Conservation (phyloP, 129 eudicot genomes). For the Lonicera japonica region DNA sequence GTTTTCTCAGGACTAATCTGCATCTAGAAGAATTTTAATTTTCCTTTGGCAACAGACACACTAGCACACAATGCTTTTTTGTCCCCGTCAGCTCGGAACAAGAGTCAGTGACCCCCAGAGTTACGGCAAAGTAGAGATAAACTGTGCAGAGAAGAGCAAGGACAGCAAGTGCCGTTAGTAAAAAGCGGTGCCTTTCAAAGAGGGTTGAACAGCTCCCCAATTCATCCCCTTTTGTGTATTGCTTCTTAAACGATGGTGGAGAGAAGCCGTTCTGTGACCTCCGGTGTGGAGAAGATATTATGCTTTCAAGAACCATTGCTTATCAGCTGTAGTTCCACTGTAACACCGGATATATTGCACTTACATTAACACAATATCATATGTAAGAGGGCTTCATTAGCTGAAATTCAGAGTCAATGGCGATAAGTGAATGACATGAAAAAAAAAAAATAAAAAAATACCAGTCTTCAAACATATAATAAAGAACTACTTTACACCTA, state of each 20-base stretch:
- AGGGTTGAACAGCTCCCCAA: conserved; percentile 60
- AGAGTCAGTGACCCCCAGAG: conserved; percentile 47
- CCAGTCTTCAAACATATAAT: background rate
- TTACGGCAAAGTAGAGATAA: conserved; percentile 87
- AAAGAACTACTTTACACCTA: no score
- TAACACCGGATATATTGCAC: conserved; percentile 8
- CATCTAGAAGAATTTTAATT: conserved; percentile 46
- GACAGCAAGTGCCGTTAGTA: conserved; percentile 77
- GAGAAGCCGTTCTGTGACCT: conserved; percentile 59
- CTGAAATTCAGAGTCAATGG: background rate
- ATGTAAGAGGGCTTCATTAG: background rate
- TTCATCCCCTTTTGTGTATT: conserved; percentile 47
- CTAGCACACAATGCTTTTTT: conserved; percentile 68
- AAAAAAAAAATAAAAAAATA: background rate
- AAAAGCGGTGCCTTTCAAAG: conserved; percentile 69
- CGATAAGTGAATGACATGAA: background rate
- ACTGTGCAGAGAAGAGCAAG: conserved; percentile 64
- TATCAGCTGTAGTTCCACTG: conserved; percentile 5
- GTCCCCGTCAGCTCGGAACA: conserved; percentile 53
- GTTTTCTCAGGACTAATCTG: background rate
- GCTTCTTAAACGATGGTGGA: conserved; percentile 42
- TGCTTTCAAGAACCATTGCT: conserved; percentile 57
- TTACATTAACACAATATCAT: conserved; percentile 1
- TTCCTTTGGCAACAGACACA: conserved; percentile 45
- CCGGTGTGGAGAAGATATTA: conserved; percentile 73